Evolutionary conservation across 2,329 filamentous ascomycete species (phyloP).

Genomic region (Cytospora schulzeri): DNA sequence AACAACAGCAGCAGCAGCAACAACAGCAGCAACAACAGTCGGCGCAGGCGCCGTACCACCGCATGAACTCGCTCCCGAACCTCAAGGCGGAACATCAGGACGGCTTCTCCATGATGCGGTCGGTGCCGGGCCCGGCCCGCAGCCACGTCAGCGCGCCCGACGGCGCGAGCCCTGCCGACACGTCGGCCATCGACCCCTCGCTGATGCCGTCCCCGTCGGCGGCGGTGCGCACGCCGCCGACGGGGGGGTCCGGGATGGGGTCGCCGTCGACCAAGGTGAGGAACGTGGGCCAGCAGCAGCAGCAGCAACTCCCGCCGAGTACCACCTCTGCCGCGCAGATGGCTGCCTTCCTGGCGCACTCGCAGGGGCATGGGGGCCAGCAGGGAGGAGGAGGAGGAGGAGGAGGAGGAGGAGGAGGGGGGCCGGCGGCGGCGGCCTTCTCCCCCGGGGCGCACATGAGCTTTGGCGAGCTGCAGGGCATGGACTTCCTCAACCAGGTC

Average conservation of each 20-base stretch:
- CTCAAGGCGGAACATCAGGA: conserved; percentile 45
- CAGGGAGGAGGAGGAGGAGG: conserved; percentile 35
- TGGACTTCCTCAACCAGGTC: conserved; percentile 54
- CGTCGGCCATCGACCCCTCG: conserved; percentile 46
- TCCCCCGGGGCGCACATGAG: conserved; percentile 35
- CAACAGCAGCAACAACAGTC: conserved; percentile 7
- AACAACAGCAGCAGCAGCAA: conserved; percentile 22
- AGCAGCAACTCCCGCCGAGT: conserved; percentile 15
- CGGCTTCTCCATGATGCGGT: conserved; percentile 42
- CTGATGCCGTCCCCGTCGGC: conserved; percentile 49
- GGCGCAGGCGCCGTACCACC: conserved; percentile 34
- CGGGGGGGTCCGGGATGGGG: conserved; percentile 35
- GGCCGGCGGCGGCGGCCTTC: conserved; percentile 33
- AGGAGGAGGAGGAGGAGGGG: conserved; percentile 39
- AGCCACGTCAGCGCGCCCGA: conserved; percentile 43
- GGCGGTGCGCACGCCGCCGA: conserved; percentile 41
- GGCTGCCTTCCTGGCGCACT: conserved; percentile 20
- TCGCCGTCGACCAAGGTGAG: conserved; percentile 29
- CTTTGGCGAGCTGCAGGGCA: conserved; percentile 52
- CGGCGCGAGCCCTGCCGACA: conserved; percentile 32
- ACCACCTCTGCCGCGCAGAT: conserved; percentile 32
- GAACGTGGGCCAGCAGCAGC: conserved; percentile 32
- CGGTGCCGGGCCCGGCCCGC: conserved; percentile 44
- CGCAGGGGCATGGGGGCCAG: conserved; percentile 11
- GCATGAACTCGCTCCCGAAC: conserved; percentile 33